Conservation (phyloP, 148 eudicot species). For the Rhododendron kiyosumense region DNA sequence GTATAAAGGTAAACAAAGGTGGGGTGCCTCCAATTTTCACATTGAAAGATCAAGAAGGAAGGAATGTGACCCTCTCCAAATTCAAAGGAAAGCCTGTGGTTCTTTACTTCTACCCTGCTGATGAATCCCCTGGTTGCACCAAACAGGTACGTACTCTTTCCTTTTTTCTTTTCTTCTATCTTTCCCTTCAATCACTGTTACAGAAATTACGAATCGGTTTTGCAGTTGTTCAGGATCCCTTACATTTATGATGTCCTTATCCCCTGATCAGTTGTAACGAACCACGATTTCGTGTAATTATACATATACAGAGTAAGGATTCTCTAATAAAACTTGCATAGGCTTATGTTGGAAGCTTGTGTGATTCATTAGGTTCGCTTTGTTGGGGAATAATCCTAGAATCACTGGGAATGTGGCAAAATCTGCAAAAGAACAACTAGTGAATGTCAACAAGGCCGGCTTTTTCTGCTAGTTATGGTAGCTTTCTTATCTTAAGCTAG, state of each 20-base stretch:
- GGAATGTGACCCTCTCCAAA: conserved; percentile 68
- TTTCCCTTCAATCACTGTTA: not conserved
- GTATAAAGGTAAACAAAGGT: conserved; percentile 67
- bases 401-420: not conserved
- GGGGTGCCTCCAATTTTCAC: conserved; percentile 56
- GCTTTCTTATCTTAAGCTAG: not conserved
- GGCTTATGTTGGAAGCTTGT: not conserved
- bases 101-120: conserved; percentile 97
- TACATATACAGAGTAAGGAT: not conserved
- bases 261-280: not conserved
- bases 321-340: not conserved
- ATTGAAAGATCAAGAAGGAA: conserved; percentile 92
- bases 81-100: conserved; percentile 91
- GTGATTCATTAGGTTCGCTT: not conserved
- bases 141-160: conserved; percentile 55
- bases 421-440: not conserved
- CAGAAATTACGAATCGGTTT: not conserved
- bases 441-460: not conserved
- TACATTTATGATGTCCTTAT: not conserved
- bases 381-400: not conserved
- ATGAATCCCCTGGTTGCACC: conserved; percentile 99
- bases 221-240: not conserved
- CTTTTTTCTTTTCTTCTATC: not conserved
- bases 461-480: not conserved
- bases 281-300: not conserved